Evolutionary conservation across 805 yeast species (phyloP), one percentile per base, ranked within the genome.

Genomic region (Teunomyces kruisii): DNA sequence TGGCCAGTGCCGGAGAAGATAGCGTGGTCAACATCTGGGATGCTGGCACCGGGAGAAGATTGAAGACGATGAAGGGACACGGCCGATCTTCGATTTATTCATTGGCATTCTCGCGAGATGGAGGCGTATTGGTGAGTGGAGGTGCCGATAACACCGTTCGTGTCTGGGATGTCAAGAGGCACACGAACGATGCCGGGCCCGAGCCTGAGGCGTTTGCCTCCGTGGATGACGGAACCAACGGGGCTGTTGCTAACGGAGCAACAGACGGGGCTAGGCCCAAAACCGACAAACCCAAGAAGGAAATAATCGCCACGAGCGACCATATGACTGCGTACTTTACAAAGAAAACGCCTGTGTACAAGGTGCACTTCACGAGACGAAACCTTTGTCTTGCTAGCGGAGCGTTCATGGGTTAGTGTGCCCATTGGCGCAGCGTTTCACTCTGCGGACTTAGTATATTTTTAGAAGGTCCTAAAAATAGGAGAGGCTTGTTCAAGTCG

Each of bases 1-100:
- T 94, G 45, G 97, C 98, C 3, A 81, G 90, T 46, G 97, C 96
- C 2, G 96, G 96, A 43, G 97, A 90, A 60, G 98, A 94, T 63
- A 82, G 90, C 35, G 78, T 86, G 8, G 86, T 94, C 29, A 85
- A 86, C 59, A 76, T 94, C 32, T 94, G 97, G 96, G 99, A 94
- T 68, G 82, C 88, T 44, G 96, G 97, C 2, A 79, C 91, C 2
- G 98, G 98, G 16, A 78, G 96, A 52, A 73, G 90, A 42, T 71
- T 94, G 52, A 94, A 94, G 66, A 75, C 88, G 8, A 88, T 94
- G 97, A 79, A 88, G 46, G 99, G 99, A 0, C 99, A 94, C 62
- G 98, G 97, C 26, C 74, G 88, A 51, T 80, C 86, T 26, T 82
- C 96, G 2, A 84, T 94, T 32, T 86, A 91, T 63, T 88, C 97